Conservation (phyloP, 2,329 filamentous ascomycete genomes). For the Trichoderma sp. region DNA sequence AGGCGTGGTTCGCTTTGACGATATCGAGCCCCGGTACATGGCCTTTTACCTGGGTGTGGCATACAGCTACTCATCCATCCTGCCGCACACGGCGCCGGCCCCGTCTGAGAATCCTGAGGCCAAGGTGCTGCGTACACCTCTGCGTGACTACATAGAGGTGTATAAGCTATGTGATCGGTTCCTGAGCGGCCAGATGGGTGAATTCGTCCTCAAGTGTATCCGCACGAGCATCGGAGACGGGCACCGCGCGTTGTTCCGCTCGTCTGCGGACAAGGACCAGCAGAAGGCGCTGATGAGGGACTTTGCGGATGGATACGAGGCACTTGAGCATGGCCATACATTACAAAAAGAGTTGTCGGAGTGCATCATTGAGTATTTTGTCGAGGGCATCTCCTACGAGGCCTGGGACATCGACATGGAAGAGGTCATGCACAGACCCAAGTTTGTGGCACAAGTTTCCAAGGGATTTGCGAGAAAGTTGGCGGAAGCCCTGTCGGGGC, state of each 20-base stretch:
- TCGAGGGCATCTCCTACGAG: slow-evolving; percentile 31
- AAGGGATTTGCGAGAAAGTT: slow-evolving; percentile 33
- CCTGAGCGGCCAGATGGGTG: slow-evolving; percentile 30
- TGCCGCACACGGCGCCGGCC: slow-evolving; percentile 29
- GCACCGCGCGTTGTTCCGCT: slow-evolving; percentile 34
- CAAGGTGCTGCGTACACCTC: slow-evolving; percentile 26
- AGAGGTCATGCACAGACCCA: slow-evolving; percentile 28
- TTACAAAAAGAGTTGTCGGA: slow-evolving; percentile 26
- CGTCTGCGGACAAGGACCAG: slow-evolving; percentile 26
- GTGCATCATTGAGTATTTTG: slow-evolving; percentile 33
- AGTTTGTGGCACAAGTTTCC: slow-evolving; percentile 33
- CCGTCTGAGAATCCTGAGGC: slow-evolving; percentile 28
- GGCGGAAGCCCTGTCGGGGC: slow-evolving; percentile 21
- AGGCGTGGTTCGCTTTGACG: slow-evolving; percentile 31
- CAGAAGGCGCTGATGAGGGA: slow-evolving; percentile 32
- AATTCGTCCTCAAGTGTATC: slow-evolving; percentile 32
- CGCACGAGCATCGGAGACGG: slow-evolving; percentile 31
- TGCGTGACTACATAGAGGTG: slow-evolving; percentile 35
- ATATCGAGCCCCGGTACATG: slow-evolving; percentile 34
- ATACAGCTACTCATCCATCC: slow-evolving; percentile 35
- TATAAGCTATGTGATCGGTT: slow-evolving; percentile 39
- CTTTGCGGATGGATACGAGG: slow-evolving; percentile 37
- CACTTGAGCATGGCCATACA: slow-evolving; percentile 26
- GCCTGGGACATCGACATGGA: slow-evolving; percentile 29
- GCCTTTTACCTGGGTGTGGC: slow-evolving; percentile 36